Base-by-base conservation (phyloP, 2,329 filamentous ascomycete species). In the Acarospora socialis region DNA sequence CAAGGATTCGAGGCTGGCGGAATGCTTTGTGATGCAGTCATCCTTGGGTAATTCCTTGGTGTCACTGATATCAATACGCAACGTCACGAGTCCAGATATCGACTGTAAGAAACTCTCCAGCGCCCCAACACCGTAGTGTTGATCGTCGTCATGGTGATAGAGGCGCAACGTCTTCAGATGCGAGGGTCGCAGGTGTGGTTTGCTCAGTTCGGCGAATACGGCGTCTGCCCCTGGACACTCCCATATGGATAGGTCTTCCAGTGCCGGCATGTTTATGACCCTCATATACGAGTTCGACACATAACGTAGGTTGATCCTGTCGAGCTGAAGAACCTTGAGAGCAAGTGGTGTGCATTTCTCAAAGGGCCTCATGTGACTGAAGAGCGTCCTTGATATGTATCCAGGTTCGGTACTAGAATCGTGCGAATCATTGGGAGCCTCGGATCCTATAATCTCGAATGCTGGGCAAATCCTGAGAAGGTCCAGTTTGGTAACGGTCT, bases 221-320 rank as follows among this genome's bases (percentile, higher is more conserved):
- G 59, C 51, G 34, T 65, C 61, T 3, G 57, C 60, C 3, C 61
- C 62, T 3, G 56, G 38, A 35, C 62, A 66, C 23, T 52, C 50
- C 35, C 59, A 60, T 5, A 65, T 40, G 3, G 56, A 50, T 10
- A 66, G 49, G 25, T 50, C 50, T 36, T 58, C 54, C 21, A 65
- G 44, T 3, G 52, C 47, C 12, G 50, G 50, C 35, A 65, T 65
- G 36, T 64, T 51, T 37, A 66, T 53, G 32, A 63, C 33, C 33
- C 55, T 57, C 47, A 60, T 63, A 44, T 61, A 66, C 3, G 59
- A 61, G 7, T 61, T 56, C 4, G 59, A 54, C n/a, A 58, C 59
- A 39, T 64, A 58, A 17, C 61, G 54, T 7, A 65, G 46, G 25
- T 53, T 56, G 19, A 66, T 48, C 33, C 58, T 55, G 30, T 64